Conservation (phyloP, 2,329 filamentous ascomycete species). For the Drechslerella stenobrocha region DNA sequence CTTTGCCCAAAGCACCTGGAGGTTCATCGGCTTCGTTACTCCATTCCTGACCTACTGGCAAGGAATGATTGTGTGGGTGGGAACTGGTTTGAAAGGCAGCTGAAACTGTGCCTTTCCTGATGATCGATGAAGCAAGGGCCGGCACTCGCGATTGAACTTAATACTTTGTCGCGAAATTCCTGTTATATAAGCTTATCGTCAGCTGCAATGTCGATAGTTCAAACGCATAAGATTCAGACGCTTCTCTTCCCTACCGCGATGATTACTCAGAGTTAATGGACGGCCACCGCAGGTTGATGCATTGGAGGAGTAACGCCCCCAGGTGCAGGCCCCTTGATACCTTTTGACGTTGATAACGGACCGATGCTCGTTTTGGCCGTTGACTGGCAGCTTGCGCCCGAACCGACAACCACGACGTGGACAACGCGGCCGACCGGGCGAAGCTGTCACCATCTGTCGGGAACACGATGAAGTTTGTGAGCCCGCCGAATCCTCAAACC, state of each 20-base stretch:
- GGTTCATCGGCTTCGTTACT: constrained; percentile 11
- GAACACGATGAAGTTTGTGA: constrained; percentile 29
- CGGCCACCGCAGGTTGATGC: too few species aligned
- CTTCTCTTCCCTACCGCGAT: background rate
- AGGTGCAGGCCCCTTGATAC: too few species aligned
- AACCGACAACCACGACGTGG: background rate
- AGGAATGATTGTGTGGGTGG: background rate
- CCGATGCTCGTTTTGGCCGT: too few species aligned
- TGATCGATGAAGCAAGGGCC: constrained; percentile 4
- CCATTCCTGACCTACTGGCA: constrained; percentile 5
- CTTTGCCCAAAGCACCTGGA: too few species aligned
- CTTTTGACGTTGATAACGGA: too few species aligned
- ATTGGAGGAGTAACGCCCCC: too few species aligned
- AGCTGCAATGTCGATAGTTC: background rate
- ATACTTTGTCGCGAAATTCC: background rate
- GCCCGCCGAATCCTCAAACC: constrained; percentile 34
- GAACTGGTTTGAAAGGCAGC: background rate
- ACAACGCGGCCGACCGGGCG: background rate
- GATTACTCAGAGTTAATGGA: too few species aligned
- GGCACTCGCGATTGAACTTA: background rate
- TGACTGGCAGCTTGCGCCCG: background rate
- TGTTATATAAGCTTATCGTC: constrained; percentile 10
- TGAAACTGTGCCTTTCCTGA: background rate
- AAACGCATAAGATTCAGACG: constrained; percentile 19
- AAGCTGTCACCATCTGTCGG: too few species aligned